Percentiles rank a stretch among this genome's conserved stretches.
phyloP scores from a whole-genome alignment of 2,329 filamentous ascomycete genomes.

The Zelopaecilomyces penicillatus region DNA sequence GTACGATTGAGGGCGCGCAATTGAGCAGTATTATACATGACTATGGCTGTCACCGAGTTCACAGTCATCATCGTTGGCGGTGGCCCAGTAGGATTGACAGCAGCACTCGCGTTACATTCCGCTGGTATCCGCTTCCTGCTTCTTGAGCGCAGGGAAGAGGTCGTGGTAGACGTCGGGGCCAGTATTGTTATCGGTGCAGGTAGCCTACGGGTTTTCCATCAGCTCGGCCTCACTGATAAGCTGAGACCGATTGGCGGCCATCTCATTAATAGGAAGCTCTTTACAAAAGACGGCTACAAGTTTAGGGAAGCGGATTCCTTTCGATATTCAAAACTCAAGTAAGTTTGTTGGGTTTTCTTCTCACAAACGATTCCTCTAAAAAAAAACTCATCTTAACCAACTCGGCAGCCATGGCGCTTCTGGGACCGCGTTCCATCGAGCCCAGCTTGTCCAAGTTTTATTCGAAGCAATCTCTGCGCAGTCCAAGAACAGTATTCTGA shows the following conservation, averaged over 20 bases:
- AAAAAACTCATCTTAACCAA: neutral
- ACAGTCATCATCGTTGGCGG: constrained; percentile 20
- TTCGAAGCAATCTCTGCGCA: constrained; percentile 20
- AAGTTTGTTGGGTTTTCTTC: neutral
- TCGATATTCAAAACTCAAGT: constrained; percentile 17
- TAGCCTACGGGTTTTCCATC: constrained; percentile 22
- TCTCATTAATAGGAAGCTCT: constrained; percentile 13
- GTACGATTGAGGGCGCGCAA: too few species aligned
- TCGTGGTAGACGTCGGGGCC: constrained; percentile 21
- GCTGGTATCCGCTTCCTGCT: constrained; percentile 30
- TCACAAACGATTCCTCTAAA: too few species aligned
- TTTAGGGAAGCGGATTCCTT: constrained; percentile 18
- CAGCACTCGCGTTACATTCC: constrained; percentile 17
- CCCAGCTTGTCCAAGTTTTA: constrained; percentile 24
- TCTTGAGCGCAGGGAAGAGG: constrained; percentile 23
- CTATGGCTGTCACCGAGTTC: constrained; percentile 5
- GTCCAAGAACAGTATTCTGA: constrained; percentile 18
- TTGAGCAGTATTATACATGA: neutral
- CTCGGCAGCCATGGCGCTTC: constrained; percentile 17
- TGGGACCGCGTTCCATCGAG: constrained; percentile 24
- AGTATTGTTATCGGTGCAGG: constrained; percentile 23
- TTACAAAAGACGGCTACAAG: constrained; percentile 19
- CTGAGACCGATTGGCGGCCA: constrained; percentile 16
- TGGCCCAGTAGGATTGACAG: constrained; percentile 18
- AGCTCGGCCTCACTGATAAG: constrained; percentile 21